Conservation (phyloP, 371 early-diverging fungal genomes). For the Umbelopsis sp. region DNA sequence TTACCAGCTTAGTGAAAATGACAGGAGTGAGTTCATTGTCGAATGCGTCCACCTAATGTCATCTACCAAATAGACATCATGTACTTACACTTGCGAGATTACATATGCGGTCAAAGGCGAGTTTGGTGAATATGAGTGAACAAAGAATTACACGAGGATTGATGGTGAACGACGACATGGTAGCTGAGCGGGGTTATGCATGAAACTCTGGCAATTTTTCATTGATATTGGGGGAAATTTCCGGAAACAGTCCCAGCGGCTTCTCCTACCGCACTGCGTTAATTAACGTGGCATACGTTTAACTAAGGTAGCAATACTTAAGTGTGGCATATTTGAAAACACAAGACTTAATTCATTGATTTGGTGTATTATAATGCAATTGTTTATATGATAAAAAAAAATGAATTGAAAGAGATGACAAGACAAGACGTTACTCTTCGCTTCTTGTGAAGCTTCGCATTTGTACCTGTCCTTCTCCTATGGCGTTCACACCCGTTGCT, state of each 20-base stretch:
- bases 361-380: no score
- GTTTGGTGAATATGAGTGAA: constrained; percentile 41
- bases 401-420: background rate
- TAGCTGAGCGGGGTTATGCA: background rate
- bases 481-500: constrained; percentile 18
- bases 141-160: constrained; percentile 49
- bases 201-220: no score
- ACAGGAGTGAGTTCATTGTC: background rate
- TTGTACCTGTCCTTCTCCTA: background rate
- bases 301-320: no score
- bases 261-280: no score
- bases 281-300: no score
- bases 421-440: background rate
- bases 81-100: constrained; percentile 40
- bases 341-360: no score
- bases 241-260: no score
- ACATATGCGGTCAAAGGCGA: constrained; percentile 50
- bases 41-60: background rate
- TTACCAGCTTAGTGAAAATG: constrained; percentile 34
- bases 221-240: no score
- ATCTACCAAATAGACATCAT: background rate
- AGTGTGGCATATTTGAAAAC: no score
- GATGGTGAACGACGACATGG: constrained; percentile 23
- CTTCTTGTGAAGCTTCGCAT: background rate
- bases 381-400: background rate